These are phyloP conservation scores for Parsonsia alboflavescens DNA, from an alignment of 257 asterid species.

Conservation along the genomic window DNA sequence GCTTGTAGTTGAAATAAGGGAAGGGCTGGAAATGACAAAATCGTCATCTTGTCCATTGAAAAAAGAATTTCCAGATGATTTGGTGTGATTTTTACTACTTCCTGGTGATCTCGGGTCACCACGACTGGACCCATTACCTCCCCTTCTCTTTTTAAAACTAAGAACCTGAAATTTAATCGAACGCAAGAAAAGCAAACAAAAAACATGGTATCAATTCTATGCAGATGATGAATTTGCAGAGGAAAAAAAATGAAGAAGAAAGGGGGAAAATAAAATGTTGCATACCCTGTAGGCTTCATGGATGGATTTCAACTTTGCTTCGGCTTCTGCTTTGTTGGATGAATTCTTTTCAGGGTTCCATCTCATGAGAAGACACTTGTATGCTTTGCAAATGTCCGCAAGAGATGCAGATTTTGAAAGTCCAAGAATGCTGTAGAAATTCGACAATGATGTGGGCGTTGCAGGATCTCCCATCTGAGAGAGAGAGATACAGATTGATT, in stretches of 20 bases:
- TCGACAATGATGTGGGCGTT: slow-evolving; percentile 20
- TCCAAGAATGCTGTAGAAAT: slow-evolving; percentile 57
- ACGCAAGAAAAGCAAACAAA: background rate
- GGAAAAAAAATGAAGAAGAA: too few species aligned
- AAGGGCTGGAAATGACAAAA: slow-evolving; percentile 57
- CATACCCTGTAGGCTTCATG: slow-evolving; percentile 82
- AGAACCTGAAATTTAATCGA: slow-evolving; percentile 43
- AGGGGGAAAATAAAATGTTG: background rate
- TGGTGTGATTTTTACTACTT: background rate
- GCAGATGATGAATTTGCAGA: background rate
- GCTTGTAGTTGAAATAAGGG: slow-evolving; percentile 60
- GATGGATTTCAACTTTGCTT: slow-evolving; percentile 56
- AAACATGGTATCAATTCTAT: background rate
- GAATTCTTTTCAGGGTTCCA: slow-evolving; percentile 82
- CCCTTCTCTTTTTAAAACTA: slow-evolving; percentile 62
- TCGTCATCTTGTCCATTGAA: slow-evolving; percentile 22
- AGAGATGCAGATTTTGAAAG: slow-evolving; percentile 68
- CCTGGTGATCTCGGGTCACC: slow-evolving; percentile 32
- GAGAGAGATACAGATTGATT: background rate
- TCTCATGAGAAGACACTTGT: slow-evolving; percentile 59
- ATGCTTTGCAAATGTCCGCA: slow-evolving; percentile 65
- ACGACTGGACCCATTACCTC: slow-evolving; percentile 25
- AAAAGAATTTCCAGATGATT: slow-evolving; percentile 13
- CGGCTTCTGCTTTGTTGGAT: slow-evolving; percentile 59
- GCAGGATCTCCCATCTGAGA: slow-evolving; percentile 56